These are phyloP conservation scores for Spiromastix sp. DNA, from an alignment of 2,329 filamentous ascomycete genomes.

Conservation along the genomic window DNA sequence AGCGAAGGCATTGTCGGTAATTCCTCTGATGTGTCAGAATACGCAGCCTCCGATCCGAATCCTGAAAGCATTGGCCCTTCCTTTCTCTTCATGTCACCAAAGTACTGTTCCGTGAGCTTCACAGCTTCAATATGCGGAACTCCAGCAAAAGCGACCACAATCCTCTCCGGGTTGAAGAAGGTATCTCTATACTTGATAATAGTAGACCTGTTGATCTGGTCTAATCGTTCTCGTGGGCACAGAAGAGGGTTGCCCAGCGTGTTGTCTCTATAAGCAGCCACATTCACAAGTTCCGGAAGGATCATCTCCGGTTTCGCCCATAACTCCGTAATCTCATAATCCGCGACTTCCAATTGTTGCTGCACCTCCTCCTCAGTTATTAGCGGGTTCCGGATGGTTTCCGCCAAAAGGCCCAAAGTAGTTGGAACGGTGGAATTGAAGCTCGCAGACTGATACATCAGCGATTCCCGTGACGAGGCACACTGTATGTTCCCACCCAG, in stretches of 20 bases:
- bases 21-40: conserved; percentile 22
- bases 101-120: conserved; percentile 68
- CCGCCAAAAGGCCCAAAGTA: conserved; percentile 74
- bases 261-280: conserved; percentile 91
- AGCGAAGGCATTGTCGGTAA: conserved; percentile 26
- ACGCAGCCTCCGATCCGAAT: conserved; percentile 47
- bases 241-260: conserved; percentile 88
- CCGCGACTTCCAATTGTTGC: conserved; percentile 79
- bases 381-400: conserved; percentile 78
- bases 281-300: conserved; percentile 86
- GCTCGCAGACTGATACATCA: conserved; percentile 98
- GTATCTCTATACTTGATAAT: conserved; percentile 68
- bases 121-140: conserved; percentile 75
- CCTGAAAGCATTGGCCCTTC: conserved; percentile 42
- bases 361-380: conserved; percentile 80
- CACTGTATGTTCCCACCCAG: conserved; percentile 95
- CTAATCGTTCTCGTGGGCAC: conserved; percentile 75
- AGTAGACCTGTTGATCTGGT: conserved; percentile 60
- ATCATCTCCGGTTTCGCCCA: conserved; percentile 97
- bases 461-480: conserved; percentile 82
- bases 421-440: conserved; percentile 87
- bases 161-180: conserved; percentile 82
- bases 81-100: conserved; percentile 72
- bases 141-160: conserved; percentile 91
- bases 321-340: conserved; percentile 94